These are phyloP conservation scores for Malus hybrid DNA, from an alignment of 331 rosid genomes.

Conservation along the genomic window DNA sequence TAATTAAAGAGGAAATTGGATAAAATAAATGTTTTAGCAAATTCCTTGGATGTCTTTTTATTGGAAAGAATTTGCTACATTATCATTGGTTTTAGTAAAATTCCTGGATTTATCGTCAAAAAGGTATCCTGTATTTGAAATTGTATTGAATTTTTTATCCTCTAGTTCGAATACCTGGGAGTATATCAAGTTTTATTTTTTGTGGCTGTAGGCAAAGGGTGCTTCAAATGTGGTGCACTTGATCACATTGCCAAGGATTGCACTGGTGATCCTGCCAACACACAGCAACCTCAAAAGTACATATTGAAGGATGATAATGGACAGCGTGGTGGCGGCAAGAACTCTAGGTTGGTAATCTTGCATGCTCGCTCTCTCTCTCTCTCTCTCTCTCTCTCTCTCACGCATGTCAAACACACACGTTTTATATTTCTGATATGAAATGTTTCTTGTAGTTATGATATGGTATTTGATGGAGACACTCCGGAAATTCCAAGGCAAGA, in stretches of 20 bases:
- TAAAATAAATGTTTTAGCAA: background rate
- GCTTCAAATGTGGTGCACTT: slow-evolving; percentile 86
- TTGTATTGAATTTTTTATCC: background rate
- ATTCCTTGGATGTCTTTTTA: background rate
- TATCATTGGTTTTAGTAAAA: background rate
- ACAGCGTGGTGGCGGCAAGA: slow-evolving; percentile 68
- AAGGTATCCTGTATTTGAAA: background rate
- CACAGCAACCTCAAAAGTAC: slow-evolving; percentile 40
- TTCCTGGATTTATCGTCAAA: background rate
- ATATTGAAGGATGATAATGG: slow-evolving; percentile 58
- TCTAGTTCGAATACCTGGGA: background rate
- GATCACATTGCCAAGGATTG: slow-evolving; percentile 90
- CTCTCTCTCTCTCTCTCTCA: too few species aligned
- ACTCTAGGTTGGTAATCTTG: slow-evolving; percentile 45
- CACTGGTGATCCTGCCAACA: slow-evolving; percentile 40
- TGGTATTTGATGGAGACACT: slow-evolving; percentile 81
- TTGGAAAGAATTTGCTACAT: background rate
- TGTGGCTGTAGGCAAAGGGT: slow-evolving; percentile 54
- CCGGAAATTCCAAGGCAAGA: slow-evolving; percentile 42
- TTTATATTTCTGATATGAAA: background rate
- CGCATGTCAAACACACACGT: background rate
- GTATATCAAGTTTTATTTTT: background rate
- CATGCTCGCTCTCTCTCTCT: background rate
- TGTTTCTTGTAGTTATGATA: slow-evolving; percentile 58
- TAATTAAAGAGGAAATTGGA: background rate